Conservation (phyloP, 345 rosid species). For the Psidium friedrichsthalianum region DNA sequence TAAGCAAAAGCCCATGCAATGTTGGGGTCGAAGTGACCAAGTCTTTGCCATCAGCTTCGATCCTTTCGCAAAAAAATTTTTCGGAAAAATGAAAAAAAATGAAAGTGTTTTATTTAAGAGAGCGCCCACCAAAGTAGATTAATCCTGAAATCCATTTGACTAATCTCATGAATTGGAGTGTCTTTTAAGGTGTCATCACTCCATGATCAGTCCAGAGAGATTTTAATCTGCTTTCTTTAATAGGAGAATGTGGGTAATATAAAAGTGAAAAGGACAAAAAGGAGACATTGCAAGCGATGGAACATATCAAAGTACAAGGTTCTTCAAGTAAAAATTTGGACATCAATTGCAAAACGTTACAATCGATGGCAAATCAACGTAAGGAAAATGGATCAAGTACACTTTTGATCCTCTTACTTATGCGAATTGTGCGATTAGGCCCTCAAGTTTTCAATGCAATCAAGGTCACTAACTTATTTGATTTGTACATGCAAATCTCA, state of each 20-base stretch:
- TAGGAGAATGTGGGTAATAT: background rate
- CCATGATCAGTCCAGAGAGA: background rate
- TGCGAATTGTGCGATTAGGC: background rate
- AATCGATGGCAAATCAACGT: background rate
- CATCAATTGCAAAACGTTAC: background rate
- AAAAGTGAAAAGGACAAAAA: background rate
- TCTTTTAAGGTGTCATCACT: background rate
- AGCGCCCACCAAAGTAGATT: background rate
- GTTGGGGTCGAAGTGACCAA: background rate
- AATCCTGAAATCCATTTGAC: background rate
- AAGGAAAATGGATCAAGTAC: background rate
- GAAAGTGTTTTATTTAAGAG: background rate
- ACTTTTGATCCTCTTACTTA: background rate
- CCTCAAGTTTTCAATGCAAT: background rate
- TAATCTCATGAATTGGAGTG: background rate
- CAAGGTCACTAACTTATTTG: background rate
- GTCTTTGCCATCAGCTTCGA: background rate
- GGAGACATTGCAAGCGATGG: background rate
- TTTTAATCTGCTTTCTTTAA: background rate
- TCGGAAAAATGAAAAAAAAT: background rate
- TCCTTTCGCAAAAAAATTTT: background rate
- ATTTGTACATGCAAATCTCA: background rate
- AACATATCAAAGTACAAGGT: background rate
- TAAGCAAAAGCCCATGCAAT: background rate
- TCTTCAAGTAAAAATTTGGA: background rate